Percentiles rank a stretch among this genome's conserved stretches.
These are phyloP conservation scores for Clitoria ternatea DNA, from an alignment of 306 rosid species.

Conservation along the genomic window DNA sequence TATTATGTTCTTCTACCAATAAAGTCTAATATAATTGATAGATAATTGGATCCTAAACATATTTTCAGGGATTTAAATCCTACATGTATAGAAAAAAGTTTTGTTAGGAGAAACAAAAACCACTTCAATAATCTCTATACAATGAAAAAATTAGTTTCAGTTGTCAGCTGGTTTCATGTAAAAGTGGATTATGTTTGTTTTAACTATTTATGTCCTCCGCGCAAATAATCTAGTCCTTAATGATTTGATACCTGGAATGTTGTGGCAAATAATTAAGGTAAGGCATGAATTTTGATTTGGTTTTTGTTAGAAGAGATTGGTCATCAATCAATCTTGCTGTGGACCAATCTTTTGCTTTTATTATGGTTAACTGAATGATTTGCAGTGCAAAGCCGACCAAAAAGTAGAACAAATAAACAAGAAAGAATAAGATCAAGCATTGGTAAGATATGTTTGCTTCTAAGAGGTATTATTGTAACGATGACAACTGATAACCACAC, in stretches of 20 bases:
- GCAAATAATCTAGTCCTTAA: conserved; percentile 17
- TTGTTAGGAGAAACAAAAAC: too few relatives aligned
- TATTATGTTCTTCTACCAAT: conserved; percentile 17
- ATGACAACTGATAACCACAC: conserved; percentile 12
- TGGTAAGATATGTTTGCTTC: conserved; percentile 29
- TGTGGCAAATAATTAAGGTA: conserved; percentile 20
- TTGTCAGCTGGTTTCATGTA: too few relatives aligned
- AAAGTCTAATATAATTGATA: too few relatives aligned
- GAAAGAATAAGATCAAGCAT: conserved; percentile 24
- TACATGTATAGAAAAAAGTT: too few relatives aligned
- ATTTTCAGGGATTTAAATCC: too few relatives aligned
- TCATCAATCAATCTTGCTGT: not conserved
- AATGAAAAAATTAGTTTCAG: too few relatives aligned
- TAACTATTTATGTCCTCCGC: conserved; percentile 4
- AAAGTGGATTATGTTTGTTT: too few relatives aligned
- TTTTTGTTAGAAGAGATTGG: conserved; percentile 8
- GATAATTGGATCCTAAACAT: too few relatives aligned
- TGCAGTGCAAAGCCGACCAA: conserved; percentile 19
- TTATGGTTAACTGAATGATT: conserved; percentile 20
- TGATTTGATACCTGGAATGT: conserved; percentile 13
- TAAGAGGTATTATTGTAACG: not conserved
- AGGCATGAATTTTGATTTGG: conserved; percentile 12
- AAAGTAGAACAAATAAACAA: conserved; percentile 28
- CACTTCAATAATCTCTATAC: too few relatives aligned
- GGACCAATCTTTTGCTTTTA: not conserved